Percentiles rank a stretch among this genome's conserved stretches.
Conservation (phyloP, 2,329 filamentous ascomycete species). For the Fusarium brachygibbosum region DNA sequence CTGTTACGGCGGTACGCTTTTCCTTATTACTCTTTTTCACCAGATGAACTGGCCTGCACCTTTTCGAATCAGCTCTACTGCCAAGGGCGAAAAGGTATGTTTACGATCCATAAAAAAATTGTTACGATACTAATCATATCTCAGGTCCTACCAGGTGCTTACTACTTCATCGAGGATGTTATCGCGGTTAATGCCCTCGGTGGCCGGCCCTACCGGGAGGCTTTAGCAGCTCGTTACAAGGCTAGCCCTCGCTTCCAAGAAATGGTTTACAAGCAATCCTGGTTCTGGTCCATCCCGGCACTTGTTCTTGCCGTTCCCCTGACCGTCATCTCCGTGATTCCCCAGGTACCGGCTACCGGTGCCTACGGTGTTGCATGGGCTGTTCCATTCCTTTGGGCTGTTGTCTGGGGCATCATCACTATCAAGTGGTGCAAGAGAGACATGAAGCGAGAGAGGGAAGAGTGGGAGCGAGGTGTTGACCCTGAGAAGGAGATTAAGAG, state of each 20-base stretch:
- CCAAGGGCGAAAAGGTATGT: conserved; percentile 63
- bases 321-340: conserved; percentile 55
- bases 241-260: conserved; percentile 58
- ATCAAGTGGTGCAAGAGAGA: conserved; percentile 56
- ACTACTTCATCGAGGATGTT: conserved; percentile 76
- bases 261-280: conserved; percentile 57
- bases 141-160: conserved; percentile 70
- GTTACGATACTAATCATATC: conserved; percentile 44
- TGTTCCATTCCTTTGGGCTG: conserved; percentile 57
- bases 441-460: conserved; percentile 55
- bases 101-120: accelerated
- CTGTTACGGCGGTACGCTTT: conserved; percentile 59
- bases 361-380: conserved; percentile 58
- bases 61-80: conserved; percentile 74
- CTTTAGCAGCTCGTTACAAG: conserved; percentile 58
- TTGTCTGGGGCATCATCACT: conserved; percentile 54
- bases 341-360: conserved; percentile 53
- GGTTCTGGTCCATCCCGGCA: conserved; percentile 59
- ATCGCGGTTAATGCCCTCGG: conserved; percentile 75
- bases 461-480: conserved; percentile 53
- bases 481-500: conserved; percentile 40
- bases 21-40: conserved; percentile 54
- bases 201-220: conserved; percentile 59
- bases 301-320: conserved; percentile 55
- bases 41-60: conserved; percentile 62